Evolutionary conservation across 257 asterid species (phyloP).

Genomic region (Thymus mandschuricus): DNA sequence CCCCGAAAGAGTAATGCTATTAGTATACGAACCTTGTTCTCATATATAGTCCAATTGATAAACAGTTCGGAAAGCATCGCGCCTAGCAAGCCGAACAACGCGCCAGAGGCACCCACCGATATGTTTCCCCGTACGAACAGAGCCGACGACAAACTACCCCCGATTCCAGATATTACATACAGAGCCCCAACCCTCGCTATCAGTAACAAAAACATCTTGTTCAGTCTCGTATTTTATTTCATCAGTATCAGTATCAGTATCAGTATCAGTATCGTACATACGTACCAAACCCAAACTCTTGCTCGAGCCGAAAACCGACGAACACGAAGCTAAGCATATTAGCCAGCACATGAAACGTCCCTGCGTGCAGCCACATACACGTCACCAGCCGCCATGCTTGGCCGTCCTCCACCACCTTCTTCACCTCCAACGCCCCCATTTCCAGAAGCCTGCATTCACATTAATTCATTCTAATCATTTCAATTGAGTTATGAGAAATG

Average conservation of each 20-base stretch:
- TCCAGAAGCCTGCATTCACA: constrained; percentile 41
- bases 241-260: background rate
- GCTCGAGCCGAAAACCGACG: constrained; percentile 69
- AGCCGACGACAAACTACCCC: constrained; percentile 76
- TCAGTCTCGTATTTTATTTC: constrained; percentile 2
- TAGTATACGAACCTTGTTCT: constrained; percentile 56
- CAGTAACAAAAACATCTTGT: background rate
- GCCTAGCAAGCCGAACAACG: constrained; percentile 86
- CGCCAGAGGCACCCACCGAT: constrained; percentile 96
- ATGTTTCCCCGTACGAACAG: constrained; percentile 60
- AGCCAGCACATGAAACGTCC: constrained; percentile 57
- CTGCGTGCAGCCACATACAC: constrained; percentile 79
- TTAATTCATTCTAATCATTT: background rate
- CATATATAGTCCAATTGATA: constrained; percentile 81
- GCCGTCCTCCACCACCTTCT: constrained; percentile 49
- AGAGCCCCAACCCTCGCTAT: constrained; percentile 69
- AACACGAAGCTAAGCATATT: constrained; percentile 67
- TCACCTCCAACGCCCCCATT: constrained; percentile 60
- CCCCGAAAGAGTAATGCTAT: no score
- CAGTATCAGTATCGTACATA: background rate
- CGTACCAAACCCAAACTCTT: constrained; percentile 73
- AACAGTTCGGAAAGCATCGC: constrained; percentile 89
- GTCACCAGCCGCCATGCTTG: constrained; percentile 57
- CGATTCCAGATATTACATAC: constrained; percentile 68
- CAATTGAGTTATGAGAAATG: no score